Base-by-base conservation (phyloP, 2,329 filamentous ascomycete species). In the Pleurostoma richardsiae region DNA sequence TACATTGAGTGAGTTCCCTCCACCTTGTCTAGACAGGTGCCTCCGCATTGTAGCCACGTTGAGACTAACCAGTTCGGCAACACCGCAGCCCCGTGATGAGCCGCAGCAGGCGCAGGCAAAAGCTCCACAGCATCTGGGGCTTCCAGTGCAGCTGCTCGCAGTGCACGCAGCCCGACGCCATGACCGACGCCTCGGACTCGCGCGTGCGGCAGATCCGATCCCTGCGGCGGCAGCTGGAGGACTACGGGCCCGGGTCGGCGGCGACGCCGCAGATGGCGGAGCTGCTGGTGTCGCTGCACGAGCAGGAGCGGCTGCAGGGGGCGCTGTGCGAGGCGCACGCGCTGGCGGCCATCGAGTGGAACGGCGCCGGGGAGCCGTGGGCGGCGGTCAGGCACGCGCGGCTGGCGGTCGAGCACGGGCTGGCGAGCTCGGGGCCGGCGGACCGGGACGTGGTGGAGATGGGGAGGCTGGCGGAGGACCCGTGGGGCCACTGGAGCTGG, bases 401-500 rank as follows among this genome's bases (percentile, higher is more conserved):
- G 2, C 49, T 69, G 41, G 69, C 67, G 6, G 47, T 71, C 41
- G 68, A 72, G 48, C 48, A 54, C 38, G 65, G 65, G 10, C 50
- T 69, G 26, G 56, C 57, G 33, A 58, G 56, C 36, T 54, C 59
- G 10, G 64, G 64, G 26, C 51, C 55, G 33, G 49, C 44, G 33
- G 55, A 66, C 42, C 52, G 42, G 29, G 65, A 67, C 47, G 59
- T 69, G 27, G 5, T 47, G 28, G 64, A 66, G 50, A 67, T 70
- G 67, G 44, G 42, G 47, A 52, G 46, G 50, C 52, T 70, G 40
- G 62, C 56, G 1, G 51, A 52, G 11, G 60, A 70, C 46, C 66
- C 67, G 5, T 64, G 61, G 64, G 48, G 40, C 8, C 68, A 70
- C 55, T 69, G 66, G 67, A 68, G 61, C 51, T 70, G 67, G 67